Evolutionary conservation across 1,139 yeast genomes (phyloP), one percentile per base, ranked within the genome.

Genomic region (Hemisphaericaspora lyxosophila): DNA sequence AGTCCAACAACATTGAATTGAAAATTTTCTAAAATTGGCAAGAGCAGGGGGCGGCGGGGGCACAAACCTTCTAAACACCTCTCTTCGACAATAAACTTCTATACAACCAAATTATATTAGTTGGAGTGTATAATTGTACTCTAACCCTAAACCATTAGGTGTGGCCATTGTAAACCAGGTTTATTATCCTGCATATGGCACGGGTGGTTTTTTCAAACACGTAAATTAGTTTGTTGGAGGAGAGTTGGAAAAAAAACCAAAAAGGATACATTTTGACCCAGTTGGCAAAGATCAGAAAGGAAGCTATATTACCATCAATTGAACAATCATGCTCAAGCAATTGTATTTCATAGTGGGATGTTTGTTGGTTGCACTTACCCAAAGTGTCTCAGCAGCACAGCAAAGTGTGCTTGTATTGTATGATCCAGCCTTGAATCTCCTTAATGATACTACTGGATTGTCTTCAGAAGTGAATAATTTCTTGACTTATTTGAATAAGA

Each of bases 331-430:
- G 44, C 29, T 40, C 25, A 34, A 36, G 20, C 39, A 33, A 41
- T 41, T 40, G 32, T 32, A 32, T 20, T 19, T 38, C 26, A 24
- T 44, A 12, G 35, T 46, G 29, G 38, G 39, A 22, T 38, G 40
- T 26, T 40, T 43, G 8, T 45, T 40, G n/a, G 36, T 40, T 26
- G 35, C 46, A 23, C 15, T 42, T 38, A 45, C 35, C 17, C 26
- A 36, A 33, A 44, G 40, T 7, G 19, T 33, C 9, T 22, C 24
- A 23, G 20, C 49, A 23, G 49, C 45, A 5, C 26, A 39, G 12
- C 44, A 47, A 19, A 49, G 53, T 30, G 59, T 60, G 1, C 58
- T 67, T 54, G 57, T 67, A 7, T 53, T 67, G 23, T 64, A 59
- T 42, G 73, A 67, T 40, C 50, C 68, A 5, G 52, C 46, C 23